These are phyloP conservation scores for Agaricus sinodeliciosus DNA, from an alignment of 768 basidiomycete species.

Conservation along the genomic window DNA sequence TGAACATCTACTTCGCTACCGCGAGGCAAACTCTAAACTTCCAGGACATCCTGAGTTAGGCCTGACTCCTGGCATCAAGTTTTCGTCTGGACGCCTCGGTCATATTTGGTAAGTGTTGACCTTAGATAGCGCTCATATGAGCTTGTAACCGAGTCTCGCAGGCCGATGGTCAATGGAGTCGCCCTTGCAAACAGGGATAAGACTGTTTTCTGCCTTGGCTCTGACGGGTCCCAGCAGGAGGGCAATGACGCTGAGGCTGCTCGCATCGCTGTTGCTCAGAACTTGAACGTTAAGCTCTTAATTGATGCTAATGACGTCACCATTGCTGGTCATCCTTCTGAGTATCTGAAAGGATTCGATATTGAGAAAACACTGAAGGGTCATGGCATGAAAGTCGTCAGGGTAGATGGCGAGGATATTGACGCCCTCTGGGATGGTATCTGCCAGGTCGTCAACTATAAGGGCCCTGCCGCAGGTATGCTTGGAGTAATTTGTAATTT, in stretches of 20 bases:
- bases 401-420: constrained; percentile 72
- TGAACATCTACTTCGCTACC: constrained; percentile 79
- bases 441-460: constrained; percentile 41
- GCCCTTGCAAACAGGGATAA: constrained; percentile 75
- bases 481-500: not conserved
- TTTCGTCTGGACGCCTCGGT: constrained; percentile 88
- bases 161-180: constrained; percentile 79
- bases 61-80: constrained; percentile 87
- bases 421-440: constrained; percentile 72
- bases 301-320: constrained; percentile 92
- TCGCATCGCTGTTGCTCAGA: constrained; percentile 77
- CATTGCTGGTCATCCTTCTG: constrained; percentile 85
- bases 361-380: constrained; percentile 68
- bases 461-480: constrained; percentile 78
- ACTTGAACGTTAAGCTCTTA: constrained; percentile 77
- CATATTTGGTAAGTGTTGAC: constrained; percentile 64
- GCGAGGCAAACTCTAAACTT: constrained; percentile 79
- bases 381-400: constrained; percentile 74
- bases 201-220: constrained; percentile 77
- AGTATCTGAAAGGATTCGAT: constrained; percentile 78
- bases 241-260: constrained; percentile 91
- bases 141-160: constrained; percentile 15
- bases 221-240: constrained; percentile 89
- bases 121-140: not conserved
- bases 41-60: constrained; percentile 89